Evolutionary conservation across 345 rosid genomes (phyloP).

Genomic region (Excoecaria cochinchinensis): DNA sequence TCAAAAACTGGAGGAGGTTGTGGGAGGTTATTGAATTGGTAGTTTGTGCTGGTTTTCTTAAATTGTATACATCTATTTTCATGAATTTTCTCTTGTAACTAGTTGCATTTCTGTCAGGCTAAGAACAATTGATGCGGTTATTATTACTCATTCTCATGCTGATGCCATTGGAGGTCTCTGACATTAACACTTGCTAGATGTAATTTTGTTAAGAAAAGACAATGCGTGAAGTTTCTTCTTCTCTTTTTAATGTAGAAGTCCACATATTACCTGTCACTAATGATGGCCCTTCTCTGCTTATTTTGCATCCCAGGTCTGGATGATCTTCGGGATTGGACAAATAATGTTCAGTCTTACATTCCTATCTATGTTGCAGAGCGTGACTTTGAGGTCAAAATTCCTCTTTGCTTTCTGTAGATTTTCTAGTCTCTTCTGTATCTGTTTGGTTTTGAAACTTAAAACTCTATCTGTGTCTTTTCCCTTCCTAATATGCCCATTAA

Average conservation of each 20-base stretch:
- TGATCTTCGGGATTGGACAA: conserved; percentile 98
- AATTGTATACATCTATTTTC: conserved; percentile 18
- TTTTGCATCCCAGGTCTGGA: conserved; percentile 61
- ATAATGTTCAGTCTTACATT: conserved; percentile 75
- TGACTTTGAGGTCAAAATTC: conserved; percentile 65
- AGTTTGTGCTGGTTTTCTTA: conserved; percentile 22
- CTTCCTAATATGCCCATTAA: background rate
- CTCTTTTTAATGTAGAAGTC: background rate
- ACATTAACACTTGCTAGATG: conserved; percentile 42
- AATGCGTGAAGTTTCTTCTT: conserved; percentile 19
- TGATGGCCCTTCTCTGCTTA: conserved; percentile 7
- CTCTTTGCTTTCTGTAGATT: background rate
- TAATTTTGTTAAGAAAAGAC: conserved; percentile 18
- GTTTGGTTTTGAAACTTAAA: background rate
- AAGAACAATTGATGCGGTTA: conserved; percentile 96
- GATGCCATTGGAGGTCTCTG: conserved; percentile 98
- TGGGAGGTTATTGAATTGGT: background rate
- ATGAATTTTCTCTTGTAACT: conserved; percentile 37
- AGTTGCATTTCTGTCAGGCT: conserved; percentile 73
- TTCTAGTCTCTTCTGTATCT: conserved; percentile 3
- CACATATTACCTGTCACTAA: conserved; percentile 18
- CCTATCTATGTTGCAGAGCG: conserved; percentile 78
- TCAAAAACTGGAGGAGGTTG: background rate
- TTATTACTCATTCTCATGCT: conserved; percentile 98
- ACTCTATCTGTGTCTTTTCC: background rate